Evolutionary conservation across 129 eudicot species (phyloP).

Genomic region (Lonicera japonica): DNA sequence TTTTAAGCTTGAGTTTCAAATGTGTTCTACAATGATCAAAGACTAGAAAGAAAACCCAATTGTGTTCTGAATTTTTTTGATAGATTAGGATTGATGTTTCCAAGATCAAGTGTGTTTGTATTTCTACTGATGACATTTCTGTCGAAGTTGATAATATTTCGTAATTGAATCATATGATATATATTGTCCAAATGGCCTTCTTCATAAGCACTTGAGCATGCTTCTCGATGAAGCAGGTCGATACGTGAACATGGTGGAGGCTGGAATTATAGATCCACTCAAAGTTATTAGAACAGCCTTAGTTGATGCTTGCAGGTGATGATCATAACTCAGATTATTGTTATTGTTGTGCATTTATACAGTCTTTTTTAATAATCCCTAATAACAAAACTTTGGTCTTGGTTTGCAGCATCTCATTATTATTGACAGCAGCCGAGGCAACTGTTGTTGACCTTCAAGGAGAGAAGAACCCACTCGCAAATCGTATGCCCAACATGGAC

Average conservation of each 20-base stretch:
- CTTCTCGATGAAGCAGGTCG: conserved; percentile 36
- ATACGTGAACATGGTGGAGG: conserved; percentile 78
- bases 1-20: too few species aligned
- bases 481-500: conserved; percentile 77
- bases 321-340: conserved; percentile 12
- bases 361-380: background rate
- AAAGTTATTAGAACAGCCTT: conserved; percentile 92
- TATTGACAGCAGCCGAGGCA: conserved; percentile 78
- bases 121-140: too few species aligned
- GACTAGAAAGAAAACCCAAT: too few species aligned
- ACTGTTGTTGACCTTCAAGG: conserved; percentile 52
- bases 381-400: background rate
- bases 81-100: too few species aligned
- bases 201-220: background rate
- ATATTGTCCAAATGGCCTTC: background rate
- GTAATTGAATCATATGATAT: too few species aligned
- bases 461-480: conserved; percentile 64
- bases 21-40: too few species aligned
- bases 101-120: too few species aligned
- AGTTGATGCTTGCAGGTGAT: conserved; percentile 91
- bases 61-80: too few species aligned
- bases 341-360: background rate
- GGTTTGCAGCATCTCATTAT: conserved; percentile 55
- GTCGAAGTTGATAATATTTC: too few species aligned
- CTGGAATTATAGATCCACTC: conserved; percentile 89